A percentile compares a stretch with the other conserved stretches of the same genome.
Evolutionary conservation across 192 early-diverging fungal species (phyloP).

Genomic region (Entomortierella chlamydospora): DNA sequence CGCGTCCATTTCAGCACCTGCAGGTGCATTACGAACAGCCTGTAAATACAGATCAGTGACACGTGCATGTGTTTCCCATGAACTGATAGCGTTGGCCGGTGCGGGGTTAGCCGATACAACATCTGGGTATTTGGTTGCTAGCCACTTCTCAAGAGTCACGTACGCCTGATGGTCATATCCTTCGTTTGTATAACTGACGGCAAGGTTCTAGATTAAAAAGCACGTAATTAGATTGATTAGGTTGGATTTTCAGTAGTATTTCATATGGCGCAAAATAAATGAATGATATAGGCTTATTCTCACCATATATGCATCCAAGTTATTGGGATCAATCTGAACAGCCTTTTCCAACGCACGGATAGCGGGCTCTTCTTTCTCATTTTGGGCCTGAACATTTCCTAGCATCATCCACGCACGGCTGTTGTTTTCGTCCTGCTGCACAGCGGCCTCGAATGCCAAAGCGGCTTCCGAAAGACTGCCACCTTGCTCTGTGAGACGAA

Average conservation of each 20-base stretch:
- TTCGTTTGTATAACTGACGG: slow-evolving; percentile 98
- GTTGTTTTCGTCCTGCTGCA: slow-evolving; percentile 82
- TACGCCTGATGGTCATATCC: slow-evolving; percentile 91
- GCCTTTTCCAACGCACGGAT: slow-evolving; percentile 92
- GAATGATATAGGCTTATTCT: not conserved
- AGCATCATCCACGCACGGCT: slow-evolving; percentile 90
- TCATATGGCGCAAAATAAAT: not conserved
- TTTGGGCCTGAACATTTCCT: slow-evolving; percentile 95
- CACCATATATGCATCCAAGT: slow-evolving; percentile 73
- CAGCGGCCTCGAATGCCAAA: slow-evolving; percentile 91
- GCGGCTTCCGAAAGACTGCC: slow-evolving; percentile 87
- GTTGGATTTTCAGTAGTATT: no score
- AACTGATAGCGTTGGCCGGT: slow-evolving; percentile 53
- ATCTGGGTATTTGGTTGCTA: slow-evolving; percentile 78
- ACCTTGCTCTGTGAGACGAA: slow-evolving; percentile 63
- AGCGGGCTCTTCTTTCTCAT: slow-evolving; percentile 96
- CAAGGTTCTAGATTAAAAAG: slow-evolving; percentile 65
- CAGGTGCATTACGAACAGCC: slow-evolving; percentile 75
- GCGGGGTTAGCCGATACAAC: slow-evolving; percentile 52
- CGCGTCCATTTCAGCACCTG: slow-evolving; percentile 75
- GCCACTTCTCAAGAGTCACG: slow-evolving; percentile 90
- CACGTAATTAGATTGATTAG: not conserved
- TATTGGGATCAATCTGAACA: slow-evolving; percentile 78
- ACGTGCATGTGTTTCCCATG: slow-evolving; percentile 67
- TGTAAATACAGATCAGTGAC: slow-evolving; percentile 85